Percentiles rank a stretch among this genome's conserved stretches.
Evolutionary conservation across 441 rosid genomes (phyloP).

Genomic region (Cnidoscolus chayamansa): DNA sequence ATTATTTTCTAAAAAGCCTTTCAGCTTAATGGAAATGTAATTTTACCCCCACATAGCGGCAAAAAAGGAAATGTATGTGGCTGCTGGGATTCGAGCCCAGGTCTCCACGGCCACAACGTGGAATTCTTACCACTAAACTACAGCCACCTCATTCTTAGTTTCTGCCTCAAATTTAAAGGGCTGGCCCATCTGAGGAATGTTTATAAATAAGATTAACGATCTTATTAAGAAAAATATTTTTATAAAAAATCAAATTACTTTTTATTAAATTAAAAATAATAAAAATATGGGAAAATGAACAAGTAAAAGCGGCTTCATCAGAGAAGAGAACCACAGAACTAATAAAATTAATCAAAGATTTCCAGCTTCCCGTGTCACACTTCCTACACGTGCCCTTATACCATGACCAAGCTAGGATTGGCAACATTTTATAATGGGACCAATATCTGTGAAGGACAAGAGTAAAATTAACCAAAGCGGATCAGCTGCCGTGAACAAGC

Average conservation of each 20-base stretch:
- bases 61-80: constrained; percentile 11
- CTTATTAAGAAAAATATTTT: too few relatives aligned
- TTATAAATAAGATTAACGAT: too few relatives aligned
- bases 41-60: too few relatives aligned
- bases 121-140: constrained; percentile 60
- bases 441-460: not conserved
- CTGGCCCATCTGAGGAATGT: too few relatives aligned
- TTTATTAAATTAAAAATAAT: too few relatives aligned
- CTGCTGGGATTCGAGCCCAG: constrained; percentile 54
- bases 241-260: too few relatives aligned
- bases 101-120: constrained; percentile 61
- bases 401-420: not conserved
- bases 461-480: not conserved
- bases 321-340: too few relatives aligned
- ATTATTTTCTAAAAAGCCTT: too few relatives aligned
- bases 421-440: not conserved
- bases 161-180: too few relatives aligned
- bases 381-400: not conserved
- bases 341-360: not conserved
- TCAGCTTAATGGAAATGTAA: too few relatives aligned
- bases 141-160: constrained; percentile 33
- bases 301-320: too few relatives aligned
- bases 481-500: constrained; percentile 1
- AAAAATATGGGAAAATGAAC: too few relatives aligned
- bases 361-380: not conserved